These are phyloP conservation scores for Trichoderma guizhouense DNA, from an alignment of 2,329 filamentous ascomycete genomes.

Conservation along the genomic window DNA sequence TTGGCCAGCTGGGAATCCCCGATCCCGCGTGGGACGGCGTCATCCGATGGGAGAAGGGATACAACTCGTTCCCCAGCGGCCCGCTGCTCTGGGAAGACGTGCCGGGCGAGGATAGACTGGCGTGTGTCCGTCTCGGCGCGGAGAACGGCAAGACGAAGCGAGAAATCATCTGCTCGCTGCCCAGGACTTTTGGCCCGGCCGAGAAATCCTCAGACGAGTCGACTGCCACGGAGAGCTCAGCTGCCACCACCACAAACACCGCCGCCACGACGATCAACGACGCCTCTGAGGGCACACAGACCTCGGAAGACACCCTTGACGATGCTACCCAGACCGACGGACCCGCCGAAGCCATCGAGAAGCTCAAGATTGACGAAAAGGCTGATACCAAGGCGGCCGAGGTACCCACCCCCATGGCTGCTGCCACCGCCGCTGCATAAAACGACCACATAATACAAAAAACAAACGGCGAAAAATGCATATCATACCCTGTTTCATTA, in stretches of 20 bases:
- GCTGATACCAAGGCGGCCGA: constrained; percentile 12
- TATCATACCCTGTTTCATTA: not conserved
- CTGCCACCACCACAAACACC: constrained; percentile 6
- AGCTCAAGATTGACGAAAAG: constrained; percentile 31
- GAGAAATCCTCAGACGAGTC: constrained; percentile 2
- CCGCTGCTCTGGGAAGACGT: constrained; percentile 57
- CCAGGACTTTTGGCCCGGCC: constrained; percentile 35
- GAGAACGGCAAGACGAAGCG: constrained; percentile 42
- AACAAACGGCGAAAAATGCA: constrained; percentile 3
- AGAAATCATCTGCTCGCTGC: constrained; percentile 51
- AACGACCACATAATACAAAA: not conserved
- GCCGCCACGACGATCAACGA: constrained; percentile 11
- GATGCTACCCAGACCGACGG: constrained; percentile 31
- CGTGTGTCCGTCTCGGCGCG: constrained; percentile 53
- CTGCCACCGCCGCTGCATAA: constrained; percentile 8
- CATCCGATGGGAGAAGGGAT: constrained; percentile 50
- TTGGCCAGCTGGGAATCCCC: constrained; percentile 70
- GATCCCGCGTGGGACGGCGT: constrained; percentile 58
- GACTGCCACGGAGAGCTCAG: constrained; percentile 13
- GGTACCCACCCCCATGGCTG: not conserved
- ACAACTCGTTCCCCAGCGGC: constrained; percentile 52
- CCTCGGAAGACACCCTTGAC: constrained; percentile 19
- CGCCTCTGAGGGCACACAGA: constrained; percentile 29
- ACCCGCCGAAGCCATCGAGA: constrained; percentile 30
- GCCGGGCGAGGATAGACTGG: constrained; percentile 44